Base-by-base conservation (phyloP, 768 basidiomycete species). In the Rhizopogon roseolus region DNA sequence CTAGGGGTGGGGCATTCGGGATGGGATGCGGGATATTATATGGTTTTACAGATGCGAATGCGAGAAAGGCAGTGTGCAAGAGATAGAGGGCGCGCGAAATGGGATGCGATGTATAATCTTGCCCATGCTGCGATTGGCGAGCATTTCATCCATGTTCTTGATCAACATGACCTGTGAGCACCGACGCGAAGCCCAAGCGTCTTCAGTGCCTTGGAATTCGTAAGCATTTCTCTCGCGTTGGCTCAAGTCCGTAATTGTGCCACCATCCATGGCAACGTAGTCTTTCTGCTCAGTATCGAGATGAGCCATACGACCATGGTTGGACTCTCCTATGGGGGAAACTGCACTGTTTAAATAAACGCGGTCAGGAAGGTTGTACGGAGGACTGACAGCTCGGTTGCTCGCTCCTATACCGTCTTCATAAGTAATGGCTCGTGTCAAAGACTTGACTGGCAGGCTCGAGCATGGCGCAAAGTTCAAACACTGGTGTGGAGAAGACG, bases 81-180 rank as follows among this genome's bases (percentile, higher is more conserved):
- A n/a, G n/a, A n/a, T n/a, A n/a, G n/a, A n/a, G n/a, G n/a, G n/a
- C n/a, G n/a, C n/a, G n/a, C n/a, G n/a, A n/a, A n/a, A n/a, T n/a
- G n/a, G n/a, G n/a, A n/a, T n/a, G n/a, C n/a, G n/a, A n/a, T n/a
- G 79, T 28, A 88, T 61, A 17, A 99, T 80, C 40, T 81, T 84
- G 8, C 97, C 97, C 79, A 97, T 89, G 53, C 86, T 92, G 1
- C 97, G 97, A 63, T 99, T 99, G 42, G 98, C 97, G 7, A 98
- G 80, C 3, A 76, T 81, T 29, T 94, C 93, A 60, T 95, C 91
- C 50, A 88, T 73, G 64, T 98, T 98, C 75, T 98, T 98, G 70
- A 93, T 91, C 32, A 97, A 77, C 94, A 97, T 98, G 40, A 92
- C 90, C 69, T 98, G n/a, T n/a, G 96, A 6, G 91, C 87, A 53